These are phyloP conservation scores for Prunus salicina DNA, from an alignment of 306 rosid species.

Conservation along the genomic window DNA sequence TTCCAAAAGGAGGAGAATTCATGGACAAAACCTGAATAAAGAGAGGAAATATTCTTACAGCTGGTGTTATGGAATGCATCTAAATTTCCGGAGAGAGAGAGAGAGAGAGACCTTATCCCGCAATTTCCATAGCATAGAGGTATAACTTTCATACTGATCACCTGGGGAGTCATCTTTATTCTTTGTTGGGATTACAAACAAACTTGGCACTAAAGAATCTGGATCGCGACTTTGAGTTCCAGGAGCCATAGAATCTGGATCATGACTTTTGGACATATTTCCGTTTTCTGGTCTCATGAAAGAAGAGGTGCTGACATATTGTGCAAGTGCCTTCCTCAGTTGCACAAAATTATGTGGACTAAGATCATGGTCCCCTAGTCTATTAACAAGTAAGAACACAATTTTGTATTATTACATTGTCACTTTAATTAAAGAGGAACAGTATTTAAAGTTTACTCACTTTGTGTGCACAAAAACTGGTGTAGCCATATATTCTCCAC, in stretches of 20 bases:
- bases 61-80: neutral
- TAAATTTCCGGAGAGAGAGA: neutral
- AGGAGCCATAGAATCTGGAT: constrained; percentile 24
- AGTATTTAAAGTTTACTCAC: constrained; percentile 41
- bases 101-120: constrained; percentile 65
- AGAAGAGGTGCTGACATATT: constrained; percentile 48
- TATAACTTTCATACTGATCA: constrained; percentile 58
- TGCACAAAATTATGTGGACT: constrained; percentile 41
- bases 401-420: neutral
- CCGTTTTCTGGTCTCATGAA: constrained; percentile 34
- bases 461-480: constrained; percentile 82
- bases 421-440: neutral
- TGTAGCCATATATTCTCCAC: constrained; percentile 59
- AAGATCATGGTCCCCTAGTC: constrained; percentile 56
- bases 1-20: constrained; percentile 57
- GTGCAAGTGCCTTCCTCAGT: constrained; percentile 52
- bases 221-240: constrained; percentile 7
- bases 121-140: constrained; percentile 60
- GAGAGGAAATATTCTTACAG: neutral
- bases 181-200: constrained; percentile 54
- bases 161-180: constrained; percentile 56
- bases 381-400: constrained; percentile 27
- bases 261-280: constrained; percentile 26
- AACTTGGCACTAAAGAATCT: constrained; percentile 32
- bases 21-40: constrained; percentile 59